Conservation (phyloP, 2,329 filamentous ascomycete species). For the Ophiostoma himal-ulmi region DNA sequence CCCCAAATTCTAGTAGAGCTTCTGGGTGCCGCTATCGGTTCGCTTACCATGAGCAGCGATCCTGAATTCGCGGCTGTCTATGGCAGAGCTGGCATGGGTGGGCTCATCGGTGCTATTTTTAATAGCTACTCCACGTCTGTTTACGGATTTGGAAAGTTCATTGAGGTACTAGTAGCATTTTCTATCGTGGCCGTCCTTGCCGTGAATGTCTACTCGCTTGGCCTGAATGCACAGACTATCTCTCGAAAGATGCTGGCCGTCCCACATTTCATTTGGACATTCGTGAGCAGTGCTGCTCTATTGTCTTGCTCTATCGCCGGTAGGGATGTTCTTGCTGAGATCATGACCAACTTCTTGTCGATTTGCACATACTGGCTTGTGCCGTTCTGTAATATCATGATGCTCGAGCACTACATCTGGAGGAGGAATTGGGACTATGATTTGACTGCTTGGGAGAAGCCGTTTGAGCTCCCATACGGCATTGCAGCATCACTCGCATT, state of each 20-base stretch:
- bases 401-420: conserved; percentile 8
- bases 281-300: neutral
- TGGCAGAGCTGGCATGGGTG: neutral
- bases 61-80: neutral
- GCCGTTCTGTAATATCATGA: conserved; percentile 5
- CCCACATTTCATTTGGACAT: neutral
- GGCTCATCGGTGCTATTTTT: neutral
- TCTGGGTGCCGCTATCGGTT: neutral
- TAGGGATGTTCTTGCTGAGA: neutral
- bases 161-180: neutral
- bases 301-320: conserved; percentile 6
- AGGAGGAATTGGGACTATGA: neutral
- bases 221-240: neutral
- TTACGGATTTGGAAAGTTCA: neutral
- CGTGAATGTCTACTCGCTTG: conserved; percentile 3
- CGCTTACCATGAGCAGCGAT: conserved; percentile 7
- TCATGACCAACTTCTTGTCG: conserved; percentile 12
- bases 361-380: conserved; percentile 13
- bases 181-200: conserved; percentile 1
- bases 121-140: neutral
- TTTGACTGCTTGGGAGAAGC: neutral
- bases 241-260: conserved; percentile 1
- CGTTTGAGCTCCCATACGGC: neutral
- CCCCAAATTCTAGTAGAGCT: conserved; percentile 7
- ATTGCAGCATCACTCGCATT: neutral